Conservation (phyloP, 2,329 filamentous ascomycete species). For the Dactylellina leptospora region DNA sequence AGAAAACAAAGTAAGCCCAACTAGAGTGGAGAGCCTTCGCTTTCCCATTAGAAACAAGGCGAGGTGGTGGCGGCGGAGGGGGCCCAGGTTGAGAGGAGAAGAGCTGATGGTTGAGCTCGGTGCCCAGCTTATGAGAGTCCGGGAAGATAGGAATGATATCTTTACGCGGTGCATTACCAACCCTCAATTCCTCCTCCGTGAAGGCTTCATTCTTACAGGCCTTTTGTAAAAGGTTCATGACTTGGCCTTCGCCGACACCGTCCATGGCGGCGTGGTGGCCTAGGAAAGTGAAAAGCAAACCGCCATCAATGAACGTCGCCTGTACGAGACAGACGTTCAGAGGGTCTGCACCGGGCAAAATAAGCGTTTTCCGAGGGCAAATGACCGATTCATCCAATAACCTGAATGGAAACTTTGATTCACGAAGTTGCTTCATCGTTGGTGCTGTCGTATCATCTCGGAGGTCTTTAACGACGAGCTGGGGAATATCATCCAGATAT, state of each 20-base stretch:
- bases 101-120: conserved; percentile 60
- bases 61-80: conserved; percentile 42
- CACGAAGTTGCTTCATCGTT: conserved; percentile 60
- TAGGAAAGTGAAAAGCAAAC: conserved; percentile 65
- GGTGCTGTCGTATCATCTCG: conserved; percentile 59
- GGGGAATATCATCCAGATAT: conserved; percentile 58
- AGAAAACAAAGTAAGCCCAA: conserved; percentile 65
- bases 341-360: conserved; percentile 57
- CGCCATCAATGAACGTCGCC: conserved; percentile 64
- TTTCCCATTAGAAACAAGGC: conserved; percentile 27
- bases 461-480: conserved; percentile 62
- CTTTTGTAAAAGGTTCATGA: conserved; percentile 65
- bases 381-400: conserved; percentile 65
- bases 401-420: conserved; percentile 62
- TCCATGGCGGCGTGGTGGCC: conserved; percentile 66
- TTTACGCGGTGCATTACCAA: conserved; percentile 62
- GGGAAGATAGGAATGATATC: conserved; percentile 62
- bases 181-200: conserved; percentile 62
- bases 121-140: conserved; percentile 58
- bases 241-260: conserved; percentile 63
- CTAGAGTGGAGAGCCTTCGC: conserved; percentile 57
- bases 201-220: conserved; percentile 64
- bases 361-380: conserved; percentile 62
- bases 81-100: conserved; percentile 55
- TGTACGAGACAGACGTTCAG: conserved; percentile 64